Evolutionary conservation across 371 early-diverging fungal species (phyloP), one percentile per base, ranked within the genome.

Genomic region (Haplosporangium sp.): DNA sequence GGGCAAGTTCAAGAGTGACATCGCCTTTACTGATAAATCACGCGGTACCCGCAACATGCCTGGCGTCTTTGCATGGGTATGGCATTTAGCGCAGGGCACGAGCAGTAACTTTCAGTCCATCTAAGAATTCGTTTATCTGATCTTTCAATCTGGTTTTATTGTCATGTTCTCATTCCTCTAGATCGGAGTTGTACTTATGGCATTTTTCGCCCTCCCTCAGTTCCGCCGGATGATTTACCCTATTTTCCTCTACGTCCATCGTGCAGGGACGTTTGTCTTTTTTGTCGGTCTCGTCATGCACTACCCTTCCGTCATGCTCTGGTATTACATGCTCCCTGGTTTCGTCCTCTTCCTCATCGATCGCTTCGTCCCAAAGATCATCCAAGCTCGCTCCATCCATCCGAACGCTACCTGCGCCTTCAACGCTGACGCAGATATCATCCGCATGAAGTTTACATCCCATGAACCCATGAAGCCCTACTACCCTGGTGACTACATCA

Each of bases 311-410:
- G 57, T 52, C 20, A 79, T 79, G 79, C 64, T 79, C 48, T 79
- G 73, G 69, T 79, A 79, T 66, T 79, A 79, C 48, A 18, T 71
- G 47, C 50, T 79, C 53, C 79, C 79, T 6, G 23, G 62, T 2
- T 53, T 79, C 55, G 46, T 79, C 54, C 79, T 79, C 20, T 79
- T 72, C 65, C 46, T 77, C 36, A 51, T 68, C n/a, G 79, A 79
- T 29, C 72, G 73, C 23, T 79, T 72, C 42, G 79, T 72, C 14
- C 79, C 73, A 43, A 72, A 79, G 69, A 68, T 79, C 52, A 68
- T 79, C 21, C 62, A 63, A 55, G 61, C 72, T 9, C 72, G 79
- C 48, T 64, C 72, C 9, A 43, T 77, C 61, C 21, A 38, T 7
- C 68, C 79, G 8, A 64, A 67, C 48, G 79, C 65, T 18, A 71